Percentiles rank a stretch among this genome's conserved stretches.
phyloP scores from a whole-genome alignment of 371 early-diverging fungal genomes.

The Neoconidiobolus thromboides region DNA sequence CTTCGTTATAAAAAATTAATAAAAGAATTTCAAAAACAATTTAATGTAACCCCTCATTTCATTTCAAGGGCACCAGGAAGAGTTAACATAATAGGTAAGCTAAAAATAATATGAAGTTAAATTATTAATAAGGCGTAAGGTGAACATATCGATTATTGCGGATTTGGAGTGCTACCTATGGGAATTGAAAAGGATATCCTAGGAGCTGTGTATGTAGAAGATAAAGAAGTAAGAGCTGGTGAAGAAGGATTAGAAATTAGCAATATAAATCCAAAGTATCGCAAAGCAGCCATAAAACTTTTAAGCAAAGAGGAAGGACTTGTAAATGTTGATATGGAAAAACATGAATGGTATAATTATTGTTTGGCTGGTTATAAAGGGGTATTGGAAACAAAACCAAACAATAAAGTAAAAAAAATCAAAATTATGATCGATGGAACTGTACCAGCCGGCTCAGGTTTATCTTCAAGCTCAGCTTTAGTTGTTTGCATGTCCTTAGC shows the following conservation, averaged over 20 bases:
- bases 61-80: constrained; percentile 80
- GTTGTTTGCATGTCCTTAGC: constrained; percentile 61
- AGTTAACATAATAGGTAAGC: constrained; percentile 71
- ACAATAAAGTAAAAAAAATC: constrained; percentile 42
- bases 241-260: constrained; percentile 31
- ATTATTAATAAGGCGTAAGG: no score
- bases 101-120: no score
- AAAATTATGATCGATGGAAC: constrained; percentile 48
- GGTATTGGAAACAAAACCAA: constrained; percentile 31
- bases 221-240: background rate
- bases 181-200: constrained; percentile 78
- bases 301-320: constrained; percentile 19
- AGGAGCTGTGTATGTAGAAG: constrained; percentile 39
- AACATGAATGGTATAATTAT: constrained; percentile 4
- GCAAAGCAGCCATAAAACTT: constrained; percentile 34
- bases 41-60: constrained; percentile 49
- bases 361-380: constrained; percentile 21
- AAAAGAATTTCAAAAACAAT: constrained; percentile 30
- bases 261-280: constrained; percentile 42
- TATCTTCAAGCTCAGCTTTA: constrained; percentile 71
- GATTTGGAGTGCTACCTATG: constrained; percentile 88
- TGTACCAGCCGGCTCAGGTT: constrained; percentile 70
- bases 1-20: constrained; percentile 28
- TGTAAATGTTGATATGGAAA: constrained; percentile 39
- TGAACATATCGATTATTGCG: constrained; percentile 93